These are phyloP conservation scores for Neofusicoccum sp. DNA, from an alignment of 2,329 filamentous ascomycete genomes.

Conservation along the genomic window DNA sequence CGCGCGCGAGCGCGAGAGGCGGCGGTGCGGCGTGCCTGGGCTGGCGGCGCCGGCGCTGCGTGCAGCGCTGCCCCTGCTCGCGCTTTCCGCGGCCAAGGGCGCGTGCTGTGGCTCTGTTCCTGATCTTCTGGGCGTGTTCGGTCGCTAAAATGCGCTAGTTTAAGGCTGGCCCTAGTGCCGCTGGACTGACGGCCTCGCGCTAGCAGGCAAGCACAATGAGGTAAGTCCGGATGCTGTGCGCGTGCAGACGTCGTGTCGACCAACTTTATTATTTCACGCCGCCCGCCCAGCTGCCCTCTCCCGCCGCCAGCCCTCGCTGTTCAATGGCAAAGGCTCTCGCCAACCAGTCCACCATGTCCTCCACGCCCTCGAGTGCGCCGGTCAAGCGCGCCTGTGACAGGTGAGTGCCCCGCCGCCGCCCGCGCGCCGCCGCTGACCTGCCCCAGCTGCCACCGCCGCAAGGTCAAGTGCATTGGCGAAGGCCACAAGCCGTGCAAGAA, in stretches of 20 bases:
- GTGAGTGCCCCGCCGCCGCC: constrained; percentile 31
- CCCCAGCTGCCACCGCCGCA: constrained; percentile 49
- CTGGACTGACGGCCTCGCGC: neutral
- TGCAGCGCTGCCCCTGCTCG: constrained; percentile 14
- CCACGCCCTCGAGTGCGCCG: constrained; percentile 34
- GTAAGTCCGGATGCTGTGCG: constrained; percentile 20
- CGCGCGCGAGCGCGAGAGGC: constrained; percentile 11
- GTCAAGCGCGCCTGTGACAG: constrained; percentile 48
- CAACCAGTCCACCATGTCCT: constrained; percentile 20
- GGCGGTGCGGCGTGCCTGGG: constrained; percentile 7
- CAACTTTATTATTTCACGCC: constrained; percentile 21
- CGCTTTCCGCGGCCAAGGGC: constrained; percentile 17
- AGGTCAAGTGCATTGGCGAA: constrained; percentile 56
- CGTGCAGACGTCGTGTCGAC: constrained; percentile 16
- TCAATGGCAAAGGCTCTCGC: constrained; percentile 22
- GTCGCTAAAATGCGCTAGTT: constrained; percentile 11
- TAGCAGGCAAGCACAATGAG: constrained; percentile 21
- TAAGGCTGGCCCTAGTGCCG: constrained; percentile 17
- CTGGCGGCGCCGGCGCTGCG: constrained; percentile 11
- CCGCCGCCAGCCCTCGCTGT: constrained; percentile 14
- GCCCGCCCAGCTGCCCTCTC: constrained; percentile 11
- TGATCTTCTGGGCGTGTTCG: constrained; percentile 20
- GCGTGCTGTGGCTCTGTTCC: constrained; percentile 17
- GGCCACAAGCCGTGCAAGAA: constrained; percentile 61
- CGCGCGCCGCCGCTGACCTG: constrained; percentile 21